A percentile compares a stretch with the other conserved stretches of the same genome.
phyloP scores from a whole-genome alignment of 2,329 filamentous ascomycete genomes.

The Cytospora piceae region DNA sequence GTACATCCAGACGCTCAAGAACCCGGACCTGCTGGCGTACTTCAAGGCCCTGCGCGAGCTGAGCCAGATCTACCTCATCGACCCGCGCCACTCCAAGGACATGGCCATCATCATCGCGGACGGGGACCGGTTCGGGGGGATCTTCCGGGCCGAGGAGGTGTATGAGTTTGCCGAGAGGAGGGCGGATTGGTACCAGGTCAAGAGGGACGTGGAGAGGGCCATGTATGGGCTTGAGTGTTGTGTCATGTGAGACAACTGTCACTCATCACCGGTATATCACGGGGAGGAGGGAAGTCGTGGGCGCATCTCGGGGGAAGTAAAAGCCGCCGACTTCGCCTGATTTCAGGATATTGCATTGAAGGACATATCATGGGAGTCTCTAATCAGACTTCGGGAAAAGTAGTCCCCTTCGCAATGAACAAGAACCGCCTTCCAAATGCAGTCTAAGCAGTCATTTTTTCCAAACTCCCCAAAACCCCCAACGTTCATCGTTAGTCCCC shows the following conservation, averaged over 20 bases:
- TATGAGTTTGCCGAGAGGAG: conserved; percentile 94
- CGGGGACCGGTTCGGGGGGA: conserved; percentile 83
- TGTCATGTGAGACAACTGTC: conserved; percentile 65
- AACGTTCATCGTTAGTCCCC: background rate
- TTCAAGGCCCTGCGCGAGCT: conserved; percentile 91
- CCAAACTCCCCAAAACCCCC: background rate
- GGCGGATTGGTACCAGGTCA: conserved; percentile 93
- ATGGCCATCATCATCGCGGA: conserved; percentile 95
- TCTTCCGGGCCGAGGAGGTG: conserved; percentile 94
- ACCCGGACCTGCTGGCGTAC: conserved; percentile 83
- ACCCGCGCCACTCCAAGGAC: conserved; percentile 84
- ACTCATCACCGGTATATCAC: background rate
- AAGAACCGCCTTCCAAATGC: background rate
- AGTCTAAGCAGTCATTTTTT: background rate
- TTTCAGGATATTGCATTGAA: background rate
- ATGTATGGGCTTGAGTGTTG: conserved; percentile 95
- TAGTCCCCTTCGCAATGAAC: background rate
- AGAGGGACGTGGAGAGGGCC: conserved; percentile 85
- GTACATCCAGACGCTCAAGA: conserved; percentile 80
- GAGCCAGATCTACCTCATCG: conserved; percentile 93
- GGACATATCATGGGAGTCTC: background rate
- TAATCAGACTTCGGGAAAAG: background rate
- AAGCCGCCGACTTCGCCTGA: background rate
- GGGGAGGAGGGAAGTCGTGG: background rate
- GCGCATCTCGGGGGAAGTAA: background rate